Base-by-base conservation (phyloP, 2,329 filamentous ascomycete species). In the Niveomyces coronatus region DNA sequence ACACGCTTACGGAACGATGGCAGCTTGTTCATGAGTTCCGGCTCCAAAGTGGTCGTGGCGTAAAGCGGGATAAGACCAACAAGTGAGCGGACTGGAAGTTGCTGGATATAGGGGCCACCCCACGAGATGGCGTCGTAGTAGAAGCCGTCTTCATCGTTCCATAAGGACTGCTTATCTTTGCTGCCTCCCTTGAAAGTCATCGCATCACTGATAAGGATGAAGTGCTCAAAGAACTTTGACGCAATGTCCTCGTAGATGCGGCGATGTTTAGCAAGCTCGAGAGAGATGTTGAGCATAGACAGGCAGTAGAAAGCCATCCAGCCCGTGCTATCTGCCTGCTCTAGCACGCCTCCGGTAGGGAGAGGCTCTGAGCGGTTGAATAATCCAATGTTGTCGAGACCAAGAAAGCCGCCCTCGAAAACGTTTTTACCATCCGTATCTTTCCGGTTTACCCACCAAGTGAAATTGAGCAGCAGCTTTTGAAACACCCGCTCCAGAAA, bases 301-400 rank as follows among this genome's bases (percentile, higher is more conserved):
- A 96, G 65, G 53, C 83, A 94, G 67, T 94, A 96, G 60, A 96
- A 96, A 9, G 85, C 89, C 89, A 96, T 96, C 89, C 89, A 96
- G 22, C 89, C 89, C 9, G 89, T 96, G 57, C 87, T 94, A 68
- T 96, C 89, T 14, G 91, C 91, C 64, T 96, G 89, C 61, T 96
- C 89, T 8, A 96, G 74, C 3, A 87, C 81, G 61, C 91, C 89
- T 22, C 89, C 89, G 0, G 91, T 96, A 1, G 89, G 89, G 27
- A 96, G 65, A 18, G 91, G 88, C 58, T 96, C 89, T 0, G 89
- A 96, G 31, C 89, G 83, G 62, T 96, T 96, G 74, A 96, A 96
- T 24, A 96, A 65, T 38, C 91, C 91, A 58, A 96, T 96, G 57
- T 96, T 96, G 73, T 96, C 89, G 37, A 96, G 68, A 31, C 89